Evolutionary conservation across 495 filamentous ascomycete species (phyloP), one percentile per base, ranked within the genome.

Genomic region (Penicillium cataractarum): DNA sequence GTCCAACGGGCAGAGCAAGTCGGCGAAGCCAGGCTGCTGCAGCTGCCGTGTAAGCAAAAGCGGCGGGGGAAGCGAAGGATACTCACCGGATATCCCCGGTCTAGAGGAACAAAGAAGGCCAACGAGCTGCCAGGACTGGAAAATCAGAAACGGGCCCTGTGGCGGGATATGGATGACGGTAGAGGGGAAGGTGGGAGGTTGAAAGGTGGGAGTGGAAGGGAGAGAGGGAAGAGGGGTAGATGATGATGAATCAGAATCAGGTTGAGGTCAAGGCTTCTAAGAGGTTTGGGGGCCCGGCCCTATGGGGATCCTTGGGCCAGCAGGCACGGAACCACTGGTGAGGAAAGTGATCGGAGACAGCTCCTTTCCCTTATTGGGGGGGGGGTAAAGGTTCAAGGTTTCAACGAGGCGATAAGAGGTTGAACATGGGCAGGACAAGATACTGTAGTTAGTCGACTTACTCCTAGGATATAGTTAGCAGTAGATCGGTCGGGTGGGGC

Each of bases 201-300:
- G 59, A 51, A 58, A 48, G 62, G 61, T 55, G 32, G 61, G 44
- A 55, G 42, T 63, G 58, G 61, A 64, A 53, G 27, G n/a, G 39
- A 55, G 58, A 63, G 55, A 61, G 58, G 51, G 63, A 58, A 60
- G 68, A 70, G 66, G 69, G 70, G 70, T 52, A 52, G 49, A 53
- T 55, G 61, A 60, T 65, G 64, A 70, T 73, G 65, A 68, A 65
- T 65, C 49, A 52, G 49, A 37, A 55, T 57, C 67, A 64, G 65
- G 61, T 60, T 56, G 50, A 57, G 57, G 64, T 67, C 61, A 61
- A 64, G 64, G 60, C 66, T 62, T 57, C 57, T 39, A 12, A 21
- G 31, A 35, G 4, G 26, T 37, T 48, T 44, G 44, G 39, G n/a
- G 44, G 31, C 13, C 57, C 46, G 57, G 48, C 19, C 31, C 31